Evolutionary conservation across 2,329 filamentous ascomycete genomes (phyloP).

Genomic region (Talaromyces pinophilus): DNA sequence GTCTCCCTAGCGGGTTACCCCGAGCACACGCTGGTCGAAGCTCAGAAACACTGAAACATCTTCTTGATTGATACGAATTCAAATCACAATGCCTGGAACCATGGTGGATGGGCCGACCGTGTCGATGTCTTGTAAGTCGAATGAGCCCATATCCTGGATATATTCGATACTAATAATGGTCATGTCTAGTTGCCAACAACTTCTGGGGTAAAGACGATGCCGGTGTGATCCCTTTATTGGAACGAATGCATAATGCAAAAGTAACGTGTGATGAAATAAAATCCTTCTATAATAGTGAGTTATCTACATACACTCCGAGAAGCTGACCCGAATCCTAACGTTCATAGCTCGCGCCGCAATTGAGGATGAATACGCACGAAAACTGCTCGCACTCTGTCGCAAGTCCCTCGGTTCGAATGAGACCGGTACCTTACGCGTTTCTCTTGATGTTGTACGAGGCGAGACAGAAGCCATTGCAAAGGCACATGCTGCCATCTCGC

Average conservation of each 20-base stretch:
- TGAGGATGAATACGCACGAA: slow-evolving; percentile 94
- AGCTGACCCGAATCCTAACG: background rate
- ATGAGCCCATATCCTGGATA: background rate
- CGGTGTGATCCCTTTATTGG: slow-evolving; percentile 84
- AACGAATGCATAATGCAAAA: slow-evolving; percentile 94
- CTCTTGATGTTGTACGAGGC: slow-evolving; percentile 81
- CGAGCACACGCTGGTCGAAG: slow-evolving; percentile 42
- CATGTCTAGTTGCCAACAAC: slow-evolving; percentile 82
- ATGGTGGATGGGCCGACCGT: slow-evolving; percentile 65
- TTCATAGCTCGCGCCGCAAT: slow-evolving; percentile 77
- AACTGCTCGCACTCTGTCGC: slow-evolving; percentile 78
- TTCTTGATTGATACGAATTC: slow-evolving; percentile 23
- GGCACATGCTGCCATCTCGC: slow-evolving; percentile 83
- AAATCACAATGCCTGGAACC: slow-evolving; percentile 59
- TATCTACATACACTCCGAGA: background rate
- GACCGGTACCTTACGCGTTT: slow-evolving; percentile 76
- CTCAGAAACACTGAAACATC: slow-evolving; percentile 28
- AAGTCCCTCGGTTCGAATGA: slow-evolving; percentile 90
- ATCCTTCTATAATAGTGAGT: slow-evolving; percentile 78
- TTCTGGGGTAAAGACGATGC: slow-evolving; percentile 99
- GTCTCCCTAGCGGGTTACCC: slow-evolving; percentile 13
- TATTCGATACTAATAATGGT: slow-evolving; percentile 43
- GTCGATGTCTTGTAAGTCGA: slow-evolving; percentile 63
- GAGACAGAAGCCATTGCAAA: slow-evolving; percentile 95
- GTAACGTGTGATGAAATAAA: slow-evolving; percentile 91